These are phyloP conservation scores for Azolla pinnata DNA, from an alignment of 75 land plant genomes.

Conservation along the genomic window DNA sequence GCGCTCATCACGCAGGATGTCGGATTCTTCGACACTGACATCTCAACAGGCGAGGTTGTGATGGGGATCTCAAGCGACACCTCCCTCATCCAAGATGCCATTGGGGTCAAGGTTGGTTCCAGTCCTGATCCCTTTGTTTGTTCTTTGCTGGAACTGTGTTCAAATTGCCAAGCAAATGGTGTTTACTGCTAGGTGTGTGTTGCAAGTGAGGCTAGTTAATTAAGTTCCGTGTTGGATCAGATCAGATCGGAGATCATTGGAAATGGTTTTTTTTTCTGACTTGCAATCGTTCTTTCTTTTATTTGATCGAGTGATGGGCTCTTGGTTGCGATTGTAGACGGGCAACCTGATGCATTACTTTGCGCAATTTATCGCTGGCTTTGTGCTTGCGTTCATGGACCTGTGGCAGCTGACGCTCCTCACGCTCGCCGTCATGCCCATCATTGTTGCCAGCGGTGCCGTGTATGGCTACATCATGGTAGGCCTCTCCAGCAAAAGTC, in stretches of 20 bases:
- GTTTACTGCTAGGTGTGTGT: no score
- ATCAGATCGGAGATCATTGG: no score
- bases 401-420: conserved; percentile 19
- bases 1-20: conserved; percentile 61
- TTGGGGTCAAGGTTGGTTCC: conserved; percentile 46
- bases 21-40: conserved; percentile 41
- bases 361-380: conserved; percentile 21
- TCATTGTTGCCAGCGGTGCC: conserved; percentile 15
- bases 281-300: no score
- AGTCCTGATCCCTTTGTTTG: conserved; percentile 74
- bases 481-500: conserved; percentile 16
- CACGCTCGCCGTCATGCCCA: conserved; percentile 25
- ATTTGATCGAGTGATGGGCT: no score
- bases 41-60: conserved; percentile 22
- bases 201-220: no score
- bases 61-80: conserved; percentile 36
- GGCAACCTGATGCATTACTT: conserved; percentile 24
- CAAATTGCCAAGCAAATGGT: no score
- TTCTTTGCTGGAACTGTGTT: conserved; percentile 88
- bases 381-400: conserved; percentile 13
- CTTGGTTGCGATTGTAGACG: no score
- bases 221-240: no score
- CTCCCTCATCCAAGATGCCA: conserved; percentile 43
- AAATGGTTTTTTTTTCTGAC: no score
- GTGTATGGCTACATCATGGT: conserved; percentile 2